Percentiles rank a stretch among this genome's conserved stretches.
Conservation (phyloP, 2,329 filamentous ascomycete genomes). For the Trichocomaceae sp. region DNA sequence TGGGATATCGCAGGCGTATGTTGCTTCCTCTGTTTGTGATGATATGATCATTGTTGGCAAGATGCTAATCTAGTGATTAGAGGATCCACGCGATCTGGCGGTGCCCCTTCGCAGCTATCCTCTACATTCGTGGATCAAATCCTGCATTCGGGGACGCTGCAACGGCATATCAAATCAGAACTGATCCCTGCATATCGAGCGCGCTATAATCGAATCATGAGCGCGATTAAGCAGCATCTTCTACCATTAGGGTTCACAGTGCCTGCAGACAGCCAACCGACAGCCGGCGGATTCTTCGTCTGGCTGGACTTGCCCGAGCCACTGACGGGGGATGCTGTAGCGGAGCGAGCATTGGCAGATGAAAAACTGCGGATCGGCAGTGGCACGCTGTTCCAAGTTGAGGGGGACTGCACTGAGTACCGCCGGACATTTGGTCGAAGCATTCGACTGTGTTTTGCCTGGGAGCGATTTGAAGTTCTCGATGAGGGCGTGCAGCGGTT, state of each 20-base stretch:
- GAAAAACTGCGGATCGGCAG: constrained; percentile 63
- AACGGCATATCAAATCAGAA: constrained; percentile 47
- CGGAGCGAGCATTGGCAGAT: constrained; percentile 51
- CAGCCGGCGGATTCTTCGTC: constrained; percentile 78
- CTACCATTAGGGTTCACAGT: constrained; percentile 54
- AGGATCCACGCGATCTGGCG: constrained; percentile 53
- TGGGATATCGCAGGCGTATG: constrained; percentile 54
- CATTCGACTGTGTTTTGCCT: constrained; percentile 64
- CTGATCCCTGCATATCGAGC: constrained; percentile 52
- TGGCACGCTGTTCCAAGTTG: constrained; percentile 64
- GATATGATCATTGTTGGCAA: no score
- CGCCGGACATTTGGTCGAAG: constrained; percentile 52
- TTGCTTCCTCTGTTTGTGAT: no score
- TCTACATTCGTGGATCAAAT: constrained; percentile 53
- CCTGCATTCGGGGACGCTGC: constrained; percentile 46
- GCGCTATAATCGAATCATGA: constrained; percentile 51
- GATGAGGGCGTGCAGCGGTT: constrained; percentile 62
- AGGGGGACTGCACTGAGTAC: constrained; percentile 46
- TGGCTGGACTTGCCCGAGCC: constrained; percentile 62
- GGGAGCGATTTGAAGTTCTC: constrained; percentile 61
- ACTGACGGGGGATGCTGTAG: constrained; percentile 51
- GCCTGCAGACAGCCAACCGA: constrained; percentile 23
- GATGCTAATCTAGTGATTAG: no score
- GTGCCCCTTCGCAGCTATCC: constrained; percentile 54
- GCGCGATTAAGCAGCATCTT: constrained; percentile 54